Conservation (phyloP, 1,284 basidiomycete genomes). For the Apiotrichum laibachii region DNA sequence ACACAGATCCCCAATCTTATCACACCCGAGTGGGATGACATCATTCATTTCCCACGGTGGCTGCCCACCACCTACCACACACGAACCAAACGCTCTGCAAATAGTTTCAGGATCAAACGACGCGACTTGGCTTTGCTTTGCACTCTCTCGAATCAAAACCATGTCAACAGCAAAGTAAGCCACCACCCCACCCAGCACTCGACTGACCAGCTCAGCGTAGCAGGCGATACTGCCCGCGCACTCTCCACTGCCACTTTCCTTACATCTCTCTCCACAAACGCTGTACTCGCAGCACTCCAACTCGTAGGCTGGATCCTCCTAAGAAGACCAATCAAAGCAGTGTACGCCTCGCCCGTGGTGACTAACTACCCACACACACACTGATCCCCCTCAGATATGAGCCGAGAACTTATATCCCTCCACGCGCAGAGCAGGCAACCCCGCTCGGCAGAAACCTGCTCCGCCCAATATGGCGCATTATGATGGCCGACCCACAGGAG, state of each 20-base stretch:
- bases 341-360: constrained; percentile 42
- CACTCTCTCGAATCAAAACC: too few species aligned
- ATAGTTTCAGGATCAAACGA: too few species aligned
- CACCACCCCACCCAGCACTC: too few species aligned
- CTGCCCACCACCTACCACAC: too few species aligned
- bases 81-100: too few species aligned
- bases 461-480: constrained; percentile 40
- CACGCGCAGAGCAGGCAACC: constrained; percentile 36
- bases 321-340: constrained; percentile 40
- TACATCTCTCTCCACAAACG: constrained; percentile 62
- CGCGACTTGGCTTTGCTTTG: too few species aligned
- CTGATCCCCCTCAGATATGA: constrained; percentile 58
- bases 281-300: constrained; percentile 59
- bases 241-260: constrained; percentile 60
- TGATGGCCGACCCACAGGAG: constrained; percentile 51
- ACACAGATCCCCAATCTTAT: too few species aligned
- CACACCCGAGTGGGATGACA: too few species aligned
- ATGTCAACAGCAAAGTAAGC: too few species aligned
- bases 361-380: too few species aligned
- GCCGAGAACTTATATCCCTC: constrained; percentile 64
- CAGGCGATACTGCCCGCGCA: neutral
- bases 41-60: too few species aligned
- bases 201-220: neutral
- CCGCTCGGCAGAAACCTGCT: constrained; percentile 34
- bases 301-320: constrained; percentile 66